Conservation (phyloP, 1,139 yeast species). For the Barnettozyma hawaiiensis region DNA sequence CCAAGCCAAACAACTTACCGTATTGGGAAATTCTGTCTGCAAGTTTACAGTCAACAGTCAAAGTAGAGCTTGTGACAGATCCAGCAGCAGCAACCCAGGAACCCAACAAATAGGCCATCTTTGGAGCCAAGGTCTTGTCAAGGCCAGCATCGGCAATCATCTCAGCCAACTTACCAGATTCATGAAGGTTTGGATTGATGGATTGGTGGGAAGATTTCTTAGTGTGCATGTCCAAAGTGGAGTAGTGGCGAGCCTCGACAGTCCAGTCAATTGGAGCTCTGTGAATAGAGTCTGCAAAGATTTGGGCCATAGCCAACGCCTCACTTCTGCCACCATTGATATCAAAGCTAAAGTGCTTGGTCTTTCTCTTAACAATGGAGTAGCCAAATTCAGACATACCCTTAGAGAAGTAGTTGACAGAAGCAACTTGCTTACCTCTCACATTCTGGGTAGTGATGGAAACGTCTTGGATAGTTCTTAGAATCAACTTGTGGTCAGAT, state of each 20-base stretch:
- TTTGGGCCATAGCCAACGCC: constrained; percentile 17
- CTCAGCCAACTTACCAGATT: constrained; percentile 27
- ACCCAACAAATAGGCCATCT: constrained; percentile 34
- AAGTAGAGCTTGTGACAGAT: constrained; percentile 16
- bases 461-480: constrained; percentile 26
- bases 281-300: constrained; percentile 21
- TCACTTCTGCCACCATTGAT: constrained; percentile 18
- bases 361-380: constrained; percentile 18
- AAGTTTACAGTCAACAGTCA: constrained; percentile 27
- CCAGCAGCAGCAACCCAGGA: constrained; percentile 29
- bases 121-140: constrained; percentile 18
- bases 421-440: constrained; percentile 18
- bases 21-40: constrained; percentile 22
- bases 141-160: constrained; percentile 17
- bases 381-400: constrained; percentile 7
- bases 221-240: constrained; percentile 22
- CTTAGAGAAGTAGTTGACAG: constrained; percentile 26
- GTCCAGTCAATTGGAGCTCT: constrained; percentile 31
- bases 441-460: constrained; percentile 14
- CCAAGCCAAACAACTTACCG: constrained; percentile 24
- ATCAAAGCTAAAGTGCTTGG: constrained; percentile 20
- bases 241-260: constrained; percentile 32
- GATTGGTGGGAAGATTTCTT: constrained; percentile 30
- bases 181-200: constrained; percentile 32
- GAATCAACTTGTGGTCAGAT: constrained; percentile 30